These are phyloP conservation scores for Diaporthe destruens DNA, from an alignment of 2,329 filamentous ascomycete genomes.

Conservation along the genomic window DNA sequence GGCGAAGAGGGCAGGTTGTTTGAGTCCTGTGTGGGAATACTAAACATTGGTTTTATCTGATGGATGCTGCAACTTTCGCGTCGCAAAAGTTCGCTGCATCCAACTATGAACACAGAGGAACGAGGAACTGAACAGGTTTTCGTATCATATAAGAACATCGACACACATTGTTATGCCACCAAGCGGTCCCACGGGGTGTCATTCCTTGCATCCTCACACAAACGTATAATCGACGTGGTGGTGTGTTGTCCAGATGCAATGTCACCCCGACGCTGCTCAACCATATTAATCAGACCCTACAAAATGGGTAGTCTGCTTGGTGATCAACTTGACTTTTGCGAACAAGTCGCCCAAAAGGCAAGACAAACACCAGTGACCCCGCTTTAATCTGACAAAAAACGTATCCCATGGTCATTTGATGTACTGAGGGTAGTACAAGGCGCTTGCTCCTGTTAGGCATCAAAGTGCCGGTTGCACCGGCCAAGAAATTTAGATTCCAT, in stretches of 20 bases:
- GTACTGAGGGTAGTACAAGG: background rate
- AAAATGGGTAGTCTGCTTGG: background rate
- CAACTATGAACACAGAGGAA: background rate
- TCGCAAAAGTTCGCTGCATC: background rate
- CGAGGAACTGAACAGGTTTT: too few species aligned
- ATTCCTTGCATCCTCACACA: background rate
- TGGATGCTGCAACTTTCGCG: background rate
- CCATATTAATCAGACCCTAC: background rate
- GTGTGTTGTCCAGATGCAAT: slow-evolving; percentile 12
- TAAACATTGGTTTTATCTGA: too few species aligned
- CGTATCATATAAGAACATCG: background rate
- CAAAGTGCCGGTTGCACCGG: background rate
- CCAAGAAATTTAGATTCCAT: slow-evolving; percentile 1
- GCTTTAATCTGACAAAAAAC: slow-evolving; percentile 1
- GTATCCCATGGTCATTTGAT: slow-evolving; percentile 22
- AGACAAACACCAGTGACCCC: background rate
- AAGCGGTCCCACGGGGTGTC: background rate
- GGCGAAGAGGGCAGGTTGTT: background rate
- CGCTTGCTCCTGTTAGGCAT: background rate
- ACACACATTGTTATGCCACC: background rate
- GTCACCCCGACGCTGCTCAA: background rate
- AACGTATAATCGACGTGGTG: background rate
- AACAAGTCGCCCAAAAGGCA: background rate
- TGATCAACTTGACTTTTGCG: background rate
- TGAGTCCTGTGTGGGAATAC: background rate